Evolutionary conservation across 495 filamentous ascomycete species (phyloP), one percentile per base, ranked within the genome.

Genomic region (Aeminium ludgeri): DNA sequence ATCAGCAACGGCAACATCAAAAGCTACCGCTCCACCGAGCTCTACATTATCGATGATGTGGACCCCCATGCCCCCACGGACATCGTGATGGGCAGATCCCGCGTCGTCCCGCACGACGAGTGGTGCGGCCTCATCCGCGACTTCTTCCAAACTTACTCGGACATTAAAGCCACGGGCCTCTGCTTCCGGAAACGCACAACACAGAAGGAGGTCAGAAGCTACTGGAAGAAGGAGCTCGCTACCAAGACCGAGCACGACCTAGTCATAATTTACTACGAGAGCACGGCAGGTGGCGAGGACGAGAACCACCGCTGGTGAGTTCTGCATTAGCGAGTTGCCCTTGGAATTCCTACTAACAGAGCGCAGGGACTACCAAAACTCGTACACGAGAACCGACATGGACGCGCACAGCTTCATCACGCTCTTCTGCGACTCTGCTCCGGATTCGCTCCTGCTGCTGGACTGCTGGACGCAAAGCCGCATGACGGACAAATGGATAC

Each of bases 241-340:
- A 15, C 13, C 1, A 34, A 42, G 12, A 6, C 8, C n/a, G 2
- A 3, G 4, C 23, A 43, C 17, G 45, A 41, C 12, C 30, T 42
- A 3, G 15, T 48, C 19, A 20, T 48, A 32, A 38, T 48, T 7
- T 48, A 38, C 25, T 48, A 36, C 39, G 32, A 43, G 19, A 39
- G 45, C 5, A 13, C 15, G 6, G 44, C 31, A 17, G 42, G 30
- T 5, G 27, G 20, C 5, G 20, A 40, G 7, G 38, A 19, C 7
- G 31, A 20, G 28, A 37, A 34, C 8, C 38, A 44, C 28, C 10
- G 2, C 10, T 41, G 20, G 44, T 43, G 36, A 20, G 30, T 41
- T 12, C 4, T 35, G 11, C 13, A 35, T 7, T 7, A 20, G 15
- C 25, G 5, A 10, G 6, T 7, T 20, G n/a, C n/a, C n/a, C n/a